These are phyloP conservation scores for Leccinum ochraceum DNA, from an alignment of 768 basidiomycete genomes.

Conservation along the genomic window DNA sequence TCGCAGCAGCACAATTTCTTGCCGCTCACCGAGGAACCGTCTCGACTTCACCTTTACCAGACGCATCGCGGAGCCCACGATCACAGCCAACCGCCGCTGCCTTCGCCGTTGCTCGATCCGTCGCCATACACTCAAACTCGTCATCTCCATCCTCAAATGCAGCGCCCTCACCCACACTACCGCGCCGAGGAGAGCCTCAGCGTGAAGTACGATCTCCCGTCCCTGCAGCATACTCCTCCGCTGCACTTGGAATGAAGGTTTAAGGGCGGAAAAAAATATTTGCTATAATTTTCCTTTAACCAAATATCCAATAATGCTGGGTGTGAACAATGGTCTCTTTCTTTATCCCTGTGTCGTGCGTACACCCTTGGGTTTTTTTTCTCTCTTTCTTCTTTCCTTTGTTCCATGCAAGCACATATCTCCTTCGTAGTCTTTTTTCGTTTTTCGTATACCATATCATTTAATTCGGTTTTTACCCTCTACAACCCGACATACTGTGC, in stretches of 20 bases:
- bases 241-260: constrained; percentile 53
- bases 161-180: constrained; percentile 36
- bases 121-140: constrained; percentile 29
- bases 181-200: constrained; percentile 36
- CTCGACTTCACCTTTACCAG: constrained; percentile 36
- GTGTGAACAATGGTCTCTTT: constrained; percentile 26
- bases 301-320: constrained; percentile 25
- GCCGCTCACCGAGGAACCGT: constrained; percentile 30
- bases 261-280: constrained; percentile 19
- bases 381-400: background rate
- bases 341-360: constrained; percentile 1
- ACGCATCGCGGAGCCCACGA: constrained; percentile 38
- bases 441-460: constrained; percentile 23
- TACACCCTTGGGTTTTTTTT: constrained; percentile 2
- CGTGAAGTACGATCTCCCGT: constrained; percentile 48
- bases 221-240: constrained; percentile 44
- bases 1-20: constrained; percentile 31
- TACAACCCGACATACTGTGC: constrained; percentile 18
- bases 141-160: constrained; percentile 37
- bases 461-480: constrained; percentile 22
- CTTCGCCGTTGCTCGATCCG: constrained; percentile 37
- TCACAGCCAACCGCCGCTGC: constrained; percentile 24
- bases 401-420: constrained; percentile 14
- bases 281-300: constrained; percentile 26
- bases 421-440: constrained; percentile 11